Percentiles rank a stretch among this genome's conserved stretches.
Conservation (phyloP, 129 eudicot genomes). For the Lactuca sativa region DNA sequence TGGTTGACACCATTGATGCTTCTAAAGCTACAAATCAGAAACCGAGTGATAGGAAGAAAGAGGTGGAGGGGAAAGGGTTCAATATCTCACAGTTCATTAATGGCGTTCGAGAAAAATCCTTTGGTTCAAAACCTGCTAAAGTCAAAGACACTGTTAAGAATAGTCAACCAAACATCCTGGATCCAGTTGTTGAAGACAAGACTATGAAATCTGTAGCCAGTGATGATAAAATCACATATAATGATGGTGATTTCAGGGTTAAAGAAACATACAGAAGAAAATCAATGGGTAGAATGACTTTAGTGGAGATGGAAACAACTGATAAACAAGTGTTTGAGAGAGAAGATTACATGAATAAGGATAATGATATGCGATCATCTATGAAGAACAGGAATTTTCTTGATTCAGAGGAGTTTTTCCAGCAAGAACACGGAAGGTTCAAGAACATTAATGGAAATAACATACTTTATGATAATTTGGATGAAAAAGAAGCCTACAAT, state of each 20-base stretch:
- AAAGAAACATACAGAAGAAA: slow-evolving; percentile 31
- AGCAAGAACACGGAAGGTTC: slow-evolving; percentile 32
- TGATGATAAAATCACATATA: slow-evolving; percentile 22
- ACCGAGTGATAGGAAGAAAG: slow-evolving; percentile 46
- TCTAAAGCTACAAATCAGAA: slow-evolving; percentile 38
- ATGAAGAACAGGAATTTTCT: slow-evolving; percentile 34
- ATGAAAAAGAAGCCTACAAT: slow-evolving; percentile 31
- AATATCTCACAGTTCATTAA: slow-evolving; percentile 42
- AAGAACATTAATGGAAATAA: slow-evolving; percentile 26
- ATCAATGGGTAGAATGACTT: slow-evolving; percentile 28
- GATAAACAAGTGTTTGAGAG: slow-evolving; percentile 40
- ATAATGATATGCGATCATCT: slow-evolving; percentile 33
- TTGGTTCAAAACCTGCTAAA: slow-evolving; percentile 45
- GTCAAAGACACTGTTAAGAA: slow-evolving; percentile 41
- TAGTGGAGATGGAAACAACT: slow-evolving; percentile 28
- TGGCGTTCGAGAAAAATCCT: slow-evolving; percentile 39
- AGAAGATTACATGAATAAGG: slow-evolving; percentile 34
- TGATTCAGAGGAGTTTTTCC: slow-evolving; percentile 37
- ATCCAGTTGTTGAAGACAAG: slow-evolving; percentile 41
- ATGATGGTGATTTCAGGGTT: slow-evolving; percentile 20
- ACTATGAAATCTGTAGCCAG: slow-evolving; percentile 12
- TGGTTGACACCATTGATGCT: slow-evolving; percentile 44
- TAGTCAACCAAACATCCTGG: slow-evolving; percentile 35
- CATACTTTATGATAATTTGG: slow-evolving; percentile 24
- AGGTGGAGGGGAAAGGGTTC: slow-evolving; percentile 42